Evolutionary conservation across 352 stramenopile species (phyloP), one percentile per base, ranked within the genome.

Genomic region (Globisporangium irregulare): DNA sequence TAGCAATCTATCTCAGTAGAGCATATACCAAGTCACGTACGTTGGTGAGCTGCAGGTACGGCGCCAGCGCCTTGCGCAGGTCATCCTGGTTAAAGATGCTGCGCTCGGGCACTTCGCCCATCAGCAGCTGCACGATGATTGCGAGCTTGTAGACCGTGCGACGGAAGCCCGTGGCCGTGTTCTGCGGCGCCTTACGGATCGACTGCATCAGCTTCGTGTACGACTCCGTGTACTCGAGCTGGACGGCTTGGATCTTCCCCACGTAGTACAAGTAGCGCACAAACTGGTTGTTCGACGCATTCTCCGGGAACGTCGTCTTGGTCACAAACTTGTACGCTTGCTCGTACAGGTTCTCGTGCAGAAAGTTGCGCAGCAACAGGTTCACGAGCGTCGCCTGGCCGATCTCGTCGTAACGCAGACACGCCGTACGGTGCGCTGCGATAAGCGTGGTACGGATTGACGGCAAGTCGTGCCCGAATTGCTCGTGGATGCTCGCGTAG

Each of bases 221-320:
- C 57, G 97, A 94, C 56, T 97, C 90, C 4, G 97, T 98, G 82
- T 99, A 99, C 82, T 99, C 97, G 32, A 99, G 87, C 69, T 98
- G 91, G 46, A 99, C 81, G 15, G 98, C 96, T 71, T 98, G 91
- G 64, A 99, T 98, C 54, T 97, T 93, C 68, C 96, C 87, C 18
- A 94, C 86, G 75, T 99, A 99, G 78, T 98, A 99, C 63, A 99
- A 74, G 73, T 99, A 99, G 41, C 98, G 91, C 69, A 98, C 97
- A 66, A 99, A 96, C 84, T 99, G 97, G 79, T 99, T 99, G 86
- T 99, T 99, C n/a, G 92, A 98, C 24, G 96, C 92, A 7, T 79
- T 86, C 67, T 97, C 90, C 0, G 92, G 90, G 64, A 97, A 97
- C 38, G 79, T 86, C 24, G 91, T 94, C 81, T 97, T 96, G 60